phyloP scores from a whole-genome alignment of 208 protist genomes.

The Crithidia mellificae region DNA sequence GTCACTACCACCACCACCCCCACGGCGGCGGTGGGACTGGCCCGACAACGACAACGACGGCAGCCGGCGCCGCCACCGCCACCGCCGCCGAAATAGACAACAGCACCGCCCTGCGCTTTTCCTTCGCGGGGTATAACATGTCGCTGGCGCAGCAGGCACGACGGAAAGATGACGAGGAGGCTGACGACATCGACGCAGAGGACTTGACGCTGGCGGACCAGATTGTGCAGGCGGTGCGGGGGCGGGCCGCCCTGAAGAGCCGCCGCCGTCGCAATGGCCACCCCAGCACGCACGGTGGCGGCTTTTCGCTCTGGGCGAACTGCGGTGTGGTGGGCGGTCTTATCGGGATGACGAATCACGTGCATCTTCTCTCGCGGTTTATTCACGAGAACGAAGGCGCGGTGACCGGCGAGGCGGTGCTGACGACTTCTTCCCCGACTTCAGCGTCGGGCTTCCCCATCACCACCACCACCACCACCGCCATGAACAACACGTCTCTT shows the following conservation, averaged over 20 bases:
- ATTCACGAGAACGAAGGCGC: constrained; percentile 34
- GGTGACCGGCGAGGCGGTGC: constrained; percentile 8
- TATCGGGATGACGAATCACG: constrained; percentile 31
- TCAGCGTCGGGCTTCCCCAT: not conserved
- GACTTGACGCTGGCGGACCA: constrained; percentile 8
- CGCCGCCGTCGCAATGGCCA: constrained; percentile 7
- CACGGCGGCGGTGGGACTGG: too few species aligned
- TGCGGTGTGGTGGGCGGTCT: constrained; percentile 27
- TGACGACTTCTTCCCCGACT: too few species aligned
- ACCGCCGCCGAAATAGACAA: too few species aligned
- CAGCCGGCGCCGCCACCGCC: too few species aligned
- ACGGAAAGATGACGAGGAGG: not conserved
- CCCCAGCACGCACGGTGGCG: not conserved
- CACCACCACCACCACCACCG: not conserved
- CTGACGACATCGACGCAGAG: not conserved
- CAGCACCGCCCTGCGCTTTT: constrained; percentile 11
- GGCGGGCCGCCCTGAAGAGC: constrained; percentile 12
- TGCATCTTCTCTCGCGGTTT: constrained; percentile 36
- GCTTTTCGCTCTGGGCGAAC: constrained; percentile 22
- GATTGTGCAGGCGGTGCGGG: constrained; percentile 21
- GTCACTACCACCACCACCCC: not conserved
- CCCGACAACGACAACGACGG: not conserved
- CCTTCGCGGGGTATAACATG: constrained; percentile 30
- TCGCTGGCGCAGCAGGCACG: constrained; percentile 8
- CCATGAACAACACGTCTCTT: too few species aligned